These are phyloP conservation scores for Neospora caninum DNA, from an alignment of 169 alveolate species.

Conservation along the genomic window DNA sequence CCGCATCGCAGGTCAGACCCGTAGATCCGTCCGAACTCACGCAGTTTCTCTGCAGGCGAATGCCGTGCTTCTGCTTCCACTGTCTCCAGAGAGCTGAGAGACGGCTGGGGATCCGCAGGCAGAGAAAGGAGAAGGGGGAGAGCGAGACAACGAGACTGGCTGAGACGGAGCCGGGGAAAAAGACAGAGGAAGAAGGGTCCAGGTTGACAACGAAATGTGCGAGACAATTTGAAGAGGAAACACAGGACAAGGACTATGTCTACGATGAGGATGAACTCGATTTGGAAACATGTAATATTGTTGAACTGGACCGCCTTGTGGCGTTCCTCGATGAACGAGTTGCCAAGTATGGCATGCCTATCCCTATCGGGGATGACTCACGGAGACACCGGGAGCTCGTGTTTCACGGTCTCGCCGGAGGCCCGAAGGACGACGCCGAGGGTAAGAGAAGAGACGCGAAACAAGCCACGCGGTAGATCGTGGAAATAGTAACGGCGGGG, in stretches of 20 bases:
- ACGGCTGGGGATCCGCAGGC: neutral
- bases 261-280: neutral
- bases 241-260: neutral
- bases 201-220: neutral
- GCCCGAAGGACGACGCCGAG: neutral
- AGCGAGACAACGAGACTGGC: neutral
- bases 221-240: neutral
- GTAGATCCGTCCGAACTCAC: neutral
- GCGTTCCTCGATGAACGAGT: neutral
- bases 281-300: neutral
- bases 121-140: neutral
- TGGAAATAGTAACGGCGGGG: no score
- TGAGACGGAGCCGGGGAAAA: neutral
- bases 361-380: neutral
- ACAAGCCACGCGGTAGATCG: no score
- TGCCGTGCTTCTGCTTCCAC: conserved; percentile 38
- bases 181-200: neutral
- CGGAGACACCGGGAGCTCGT: neutral
- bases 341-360: conserved; percentile 1
- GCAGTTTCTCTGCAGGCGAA: conserved; percentile 9
- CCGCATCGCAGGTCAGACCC: neutral
- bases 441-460: neutral
- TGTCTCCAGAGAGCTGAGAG: conserved; percentile 22
- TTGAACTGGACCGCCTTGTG: conserved; percentile 1
- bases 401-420: neutral